These are phyloP conservation scores for Saccharomycopsis amapae DNA, from an alignment of 805 yeast species.

Conservation along the genomic window DNA sequence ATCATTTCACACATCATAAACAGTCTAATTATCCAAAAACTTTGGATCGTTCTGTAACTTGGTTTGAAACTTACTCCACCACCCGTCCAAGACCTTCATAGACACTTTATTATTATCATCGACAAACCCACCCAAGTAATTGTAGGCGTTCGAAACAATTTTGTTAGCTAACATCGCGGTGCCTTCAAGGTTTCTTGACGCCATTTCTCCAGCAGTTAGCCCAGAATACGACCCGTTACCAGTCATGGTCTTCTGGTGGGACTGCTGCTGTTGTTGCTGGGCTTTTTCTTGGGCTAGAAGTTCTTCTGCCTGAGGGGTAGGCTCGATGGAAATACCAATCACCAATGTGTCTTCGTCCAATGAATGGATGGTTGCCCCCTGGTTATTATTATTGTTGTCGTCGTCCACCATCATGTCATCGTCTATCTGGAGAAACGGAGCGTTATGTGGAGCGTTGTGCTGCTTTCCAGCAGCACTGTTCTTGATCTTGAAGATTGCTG, in stretches of 20 bases:
- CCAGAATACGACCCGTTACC: neutral
- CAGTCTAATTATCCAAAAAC: conserved; percentile 47
- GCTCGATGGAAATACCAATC: conserved; percentile 90
- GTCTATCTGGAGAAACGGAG: conserved; percentile 30
- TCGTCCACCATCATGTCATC: conserved; percentile 32
- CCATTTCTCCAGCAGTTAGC: conserved; percentile 1
- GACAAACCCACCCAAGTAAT: conserved; percentile 81
- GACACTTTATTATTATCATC: conserved; percentile 77
- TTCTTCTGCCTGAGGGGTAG: conserved; percentile 55
- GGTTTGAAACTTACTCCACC: conserved; percentile 90
- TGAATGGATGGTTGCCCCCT: conserved; percentile 27
- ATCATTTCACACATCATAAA: neutral
- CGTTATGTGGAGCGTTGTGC: neutral
- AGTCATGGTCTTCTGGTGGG: neutral
- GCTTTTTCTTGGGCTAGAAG: conserved; percentile 41
- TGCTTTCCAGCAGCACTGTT: conserved; percentile 26
- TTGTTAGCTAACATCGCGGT: conserved; percentile 63
- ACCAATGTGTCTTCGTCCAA: conserved; percentile 30
- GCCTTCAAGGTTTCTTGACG: conserved; percentile 4
- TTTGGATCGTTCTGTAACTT: conserved; percentile 75
- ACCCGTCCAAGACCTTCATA: conserved; percentile 78
- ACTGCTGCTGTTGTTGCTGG: conserved; percentile 23
- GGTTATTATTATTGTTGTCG: conserved; percentile 24
- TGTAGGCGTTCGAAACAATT: conserved; percentile 88
- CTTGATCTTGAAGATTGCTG: conserved; percentile 84